Base-by-base conservation (phyloP, 768 basidiomycete species). In the Mycena chlorophos region DNA sequence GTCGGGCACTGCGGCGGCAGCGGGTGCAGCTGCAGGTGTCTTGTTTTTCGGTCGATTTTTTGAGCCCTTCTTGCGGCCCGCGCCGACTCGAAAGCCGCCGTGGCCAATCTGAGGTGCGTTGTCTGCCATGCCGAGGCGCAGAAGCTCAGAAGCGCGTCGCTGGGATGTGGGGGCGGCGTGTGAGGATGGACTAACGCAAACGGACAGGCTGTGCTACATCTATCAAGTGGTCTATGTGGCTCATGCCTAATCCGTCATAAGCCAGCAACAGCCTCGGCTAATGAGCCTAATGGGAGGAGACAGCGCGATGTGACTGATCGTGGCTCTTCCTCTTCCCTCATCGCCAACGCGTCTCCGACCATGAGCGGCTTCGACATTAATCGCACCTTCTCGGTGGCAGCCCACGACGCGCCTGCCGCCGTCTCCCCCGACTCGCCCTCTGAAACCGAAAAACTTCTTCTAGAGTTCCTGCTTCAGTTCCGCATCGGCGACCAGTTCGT, bases 311-410 rank as follows among this genome's bases (percentile, higher is more conserved):
- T n/a, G n/a, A n/a, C n/a, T n/a, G n/a, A n/a, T n/a, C n/a, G n/a
- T n/a, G n/a, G n/a, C n/a, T n/a, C n/a, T n/a, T n/a, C n/a, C n/a
- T n/a, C n/a, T n/a, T n/a, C n/a, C n/a, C n/a, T n/a, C n/a, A n/a
- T n/a, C 49, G 43, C 51, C 37, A 43, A 25, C 50, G 59, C 28
- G 66, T 57, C 51, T 23, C 22, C 54, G 55, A 70, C 51, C 54
- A 94, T 93, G 93, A 93, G 92, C 63, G 91, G 91, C 56, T 96
- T 92, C 66, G 93, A 96, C 65, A 78, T 80, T 23, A 87, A 93
- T 71, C 83, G 81, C 56, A 82, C 94, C 26, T 94, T 87, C 71
- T 85, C 87, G 1, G 88, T 96, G 46, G 81, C 88, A 16, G 87
- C 94, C 2, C 86, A 91, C 63, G 85, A 88, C 61, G 71, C 76